These are phyloP conservation scores for Cruciata laevipes DNA, from an alignment of 257 asterid genomes.

Conservation along the genomic window DNA sequence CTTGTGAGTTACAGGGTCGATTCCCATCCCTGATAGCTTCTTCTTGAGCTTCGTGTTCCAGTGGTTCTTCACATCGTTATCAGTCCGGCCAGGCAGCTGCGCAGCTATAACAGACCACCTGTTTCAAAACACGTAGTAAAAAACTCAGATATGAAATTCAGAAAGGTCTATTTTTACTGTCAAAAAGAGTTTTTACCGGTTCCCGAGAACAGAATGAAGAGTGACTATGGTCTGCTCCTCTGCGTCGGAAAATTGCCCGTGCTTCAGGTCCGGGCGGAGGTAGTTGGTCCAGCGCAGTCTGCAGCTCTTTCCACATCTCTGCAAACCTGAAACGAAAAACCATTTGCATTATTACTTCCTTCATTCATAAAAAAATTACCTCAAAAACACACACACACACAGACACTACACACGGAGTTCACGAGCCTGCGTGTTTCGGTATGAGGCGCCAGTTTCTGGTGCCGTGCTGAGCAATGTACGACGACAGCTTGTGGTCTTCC, in stretches of 20 bases:
- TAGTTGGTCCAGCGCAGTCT: conserved; percentile 91
- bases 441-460: conserved; percentile 97
- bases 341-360: not conserved
- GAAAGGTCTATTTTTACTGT: too few species aligned
- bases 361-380: too few species aligned
- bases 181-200: conserved; percentile 33
- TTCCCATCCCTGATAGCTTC: conserved; percentile 93
- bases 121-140: not conserved
- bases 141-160: too few species aligned
- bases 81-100: conserved; percentile 89
- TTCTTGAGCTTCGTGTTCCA: conserved; percentile 96
- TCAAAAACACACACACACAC: not conserved
- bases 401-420: not conserved
- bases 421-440: conserved; percentile 83
- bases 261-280: conserved; percentile 95
- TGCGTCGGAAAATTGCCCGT: conserved; percentile 80
- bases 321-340: conserved; percentile 45
- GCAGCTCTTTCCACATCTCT: conserved; percentile 93
- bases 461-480: conserved; percentile 91
- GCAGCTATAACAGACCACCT: conserved; percentile 95
- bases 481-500: conserved; percentile 89
- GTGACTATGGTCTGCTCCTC: conserved; percentile 90
- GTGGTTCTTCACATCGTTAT: conserved; percentile 87
- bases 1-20: conserved; percentile 95
- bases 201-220: conserved; percentile 89